These are phyloP conservation scores for Auriscalpium vulgare DNA, from an alignment of 768 basidiomycete species.

Conservation along the genomic window DNA sequence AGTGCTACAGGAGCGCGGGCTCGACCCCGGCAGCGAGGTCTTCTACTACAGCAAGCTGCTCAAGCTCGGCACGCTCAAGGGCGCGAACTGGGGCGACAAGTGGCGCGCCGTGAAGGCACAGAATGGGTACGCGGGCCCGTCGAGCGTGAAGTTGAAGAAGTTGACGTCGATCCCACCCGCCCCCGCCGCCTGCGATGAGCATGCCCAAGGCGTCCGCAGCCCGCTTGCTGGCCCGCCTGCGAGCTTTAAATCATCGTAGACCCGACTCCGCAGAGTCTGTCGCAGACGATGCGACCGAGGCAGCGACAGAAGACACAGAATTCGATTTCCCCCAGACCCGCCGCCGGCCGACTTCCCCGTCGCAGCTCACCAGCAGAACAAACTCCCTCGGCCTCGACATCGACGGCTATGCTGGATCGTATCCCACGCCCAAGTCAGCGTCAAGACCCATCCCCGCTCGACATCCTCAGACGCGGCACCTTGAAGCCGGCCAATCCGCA, in stretches of 20 bases:
- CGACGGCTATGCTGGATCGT: conserved; percentile 1
- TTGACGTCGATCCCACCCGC: not conserved
- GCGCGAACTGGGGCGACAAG: conserved; percentile 73
- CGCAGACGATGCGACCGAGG: conserved; percentile 4
- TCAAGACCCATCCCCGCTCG: conserved; percentile 2
- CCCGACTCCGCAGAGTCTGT: conserved; percentile 1
- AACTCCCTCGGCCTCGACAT: conserved; percentile 25
- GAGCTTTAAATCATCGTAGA: conserved; percentile 2
- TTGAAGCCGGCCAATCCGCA: conserved; percentile 9
- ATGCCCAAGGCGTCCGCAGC: conserved; percentile 6
- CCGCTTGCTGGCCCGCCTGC: conserved; percentile 12
- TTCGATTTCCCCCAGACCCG: not conserved
- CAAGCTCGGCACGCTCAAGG: conserved; percentile 77
- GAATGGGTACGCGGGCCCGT: conserved; percentile 30
- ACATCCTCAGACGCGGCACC: conserved; percentile 1
- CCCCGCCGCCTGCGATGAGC: not conserved
- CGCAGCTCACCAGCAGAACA: conserved; percentile 12
- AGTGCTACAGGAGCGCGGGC: conserved; percentile 60
- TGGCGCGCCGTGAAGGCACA: conserved; percentile 66
- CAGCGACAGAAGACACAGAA: conserved; percentile 4
- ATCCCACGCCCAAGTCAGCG: not conserved
- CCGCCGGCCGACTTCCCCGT: not conserved
- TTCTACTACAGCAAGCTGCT: conserved; percentile 75
- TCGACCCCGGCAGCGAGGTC: conserved; percentile 73
- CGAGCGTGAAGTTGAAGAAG: conserved; percentile 2